Conservation (phyloP, 2,329 filamentous ascomycete genomes). For the Bipolaris victoriae region DNA sequence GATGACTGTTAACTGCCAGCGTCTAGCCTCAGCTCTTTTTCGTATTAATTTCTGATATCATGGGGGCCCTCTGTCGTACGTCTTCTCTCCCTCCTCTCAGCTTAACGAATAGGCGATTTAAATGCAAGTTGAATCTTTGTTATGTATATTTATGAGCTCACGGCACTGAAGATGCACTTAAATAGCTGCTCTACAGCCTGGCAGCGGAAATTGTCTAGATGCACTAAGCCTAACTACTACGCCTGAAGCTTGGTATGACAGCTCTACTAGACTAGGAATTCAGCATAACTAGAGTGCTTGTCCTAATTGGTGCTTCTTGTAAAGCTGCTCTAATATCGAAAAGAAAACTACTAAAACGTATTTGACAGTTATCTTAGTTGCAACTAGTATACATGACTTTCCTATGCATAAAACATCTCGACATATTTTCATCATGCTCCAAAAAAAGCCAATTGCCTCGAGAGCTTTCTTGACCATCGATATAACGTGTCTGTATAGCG, state of each 20-base stretch:
- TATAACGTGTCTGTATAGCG: not conserved
- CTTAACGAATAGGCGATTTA: not conserved
- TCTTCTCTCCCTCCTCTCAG: slow-evolving; percentile 5
- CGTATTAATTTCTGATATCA: slow-evolving; percentile 7
- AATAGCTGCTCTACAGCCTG: not conserved
- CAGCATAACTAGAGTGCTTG: not conserved
- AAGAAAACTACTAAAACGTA: not conserved
- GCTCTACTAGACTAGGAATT: not conserved
- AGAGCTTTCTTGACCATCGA: no score
- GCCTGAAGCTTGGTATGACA: not conserved
- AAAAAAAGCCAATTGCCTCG: no score
- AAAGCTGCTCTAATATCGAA: not conserved
- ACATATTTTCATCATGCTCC: no score
- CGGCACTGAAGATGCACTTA: not conserved
- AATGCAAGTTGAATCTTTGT: not conserved
- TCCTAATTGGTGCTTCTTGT: not conserved
- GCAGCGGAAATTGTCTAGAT: not conserved
- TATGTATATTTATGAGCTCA: not conserved
- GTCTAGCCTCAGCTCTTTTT: slow-evolving; percentile 7
- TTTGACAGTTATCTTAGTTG: not conserved
- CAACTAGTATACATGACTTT: no score
- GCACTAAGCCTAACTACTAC: not conserved
- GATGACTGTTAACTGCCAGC: slow-evolving; percentile 2
- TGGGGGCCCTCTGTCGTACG: slow-evolving; percentile 5
- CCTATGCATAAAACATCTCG: no score